phyloP scores from a whole-genome alignment of 1,139 yeast genomes.

The Diutina mesorugosa region DNA sequence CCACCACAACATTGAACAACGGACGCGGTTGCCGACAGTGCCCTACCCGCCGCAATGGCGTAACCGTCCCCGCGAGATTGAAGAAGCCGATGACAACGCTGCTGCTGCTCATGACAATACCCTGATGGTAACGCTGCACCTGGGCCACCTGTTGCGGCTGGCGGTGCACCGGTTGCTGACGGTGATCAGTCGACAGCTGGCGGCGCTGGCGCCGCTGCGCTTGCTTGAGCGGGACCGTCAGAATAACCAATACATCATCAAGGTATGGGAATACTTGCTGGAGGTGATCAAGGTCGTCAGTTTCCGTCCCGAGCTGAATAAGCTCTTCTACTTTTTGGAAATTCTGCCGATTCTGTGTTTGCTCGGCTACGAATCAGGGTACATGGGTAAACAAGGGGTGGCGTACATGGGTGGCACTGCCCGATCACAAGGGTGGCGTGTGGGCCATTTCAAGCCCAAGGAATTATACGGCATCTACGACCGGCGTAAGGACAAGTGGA shows the following conservation, averaged over 20 bases:
- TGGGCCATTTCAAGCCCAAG: constrained; percentile 71
- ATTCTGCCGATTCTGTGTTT: constrained; percentile 79
- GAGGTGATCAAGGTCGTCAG: constrained; percentile 46
- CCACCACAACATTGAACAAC: background rate
- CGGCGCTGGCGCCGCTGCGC: background rate
- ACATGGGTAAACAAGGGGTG: constrained; percentile 82
- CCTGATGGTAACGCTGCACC: background rate
- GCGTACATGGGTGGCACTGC: constrained; percentile 74
- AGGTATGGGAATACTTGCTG: constrained; percentile 51
- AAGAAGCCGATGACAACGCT: background rate
- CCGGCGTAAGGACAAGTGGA: constrained; percentile 89
- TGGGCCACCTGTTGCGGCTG: background rate
- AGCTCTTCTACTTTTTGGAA: constrained; percentile 77
- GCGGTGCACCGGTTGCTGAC: background rate
- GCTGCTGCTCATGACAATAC: background rate
- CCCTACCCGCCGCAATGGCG: background rate
- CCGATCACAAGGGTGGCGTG: constrained; percentile 89
- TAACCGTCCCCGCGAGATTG: background rate
- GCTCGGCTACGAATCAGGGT: constrained; percentile 71
- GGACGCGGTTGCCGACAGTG: background rate
- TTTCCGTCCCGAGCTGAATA: constrained; percentile 70
- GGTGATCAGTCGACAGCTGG: background rate
- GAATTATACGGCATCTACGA: constrained; percentile 78
- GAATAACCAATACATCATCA: constrained; percentile 25
- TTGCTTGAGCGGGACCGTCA: constrained; percentile 6